Evolutionary conservation across 2,329 filamentous ascomycete species (phyloP).

Genomic region (Sordariomycetes sp.): DNA sequence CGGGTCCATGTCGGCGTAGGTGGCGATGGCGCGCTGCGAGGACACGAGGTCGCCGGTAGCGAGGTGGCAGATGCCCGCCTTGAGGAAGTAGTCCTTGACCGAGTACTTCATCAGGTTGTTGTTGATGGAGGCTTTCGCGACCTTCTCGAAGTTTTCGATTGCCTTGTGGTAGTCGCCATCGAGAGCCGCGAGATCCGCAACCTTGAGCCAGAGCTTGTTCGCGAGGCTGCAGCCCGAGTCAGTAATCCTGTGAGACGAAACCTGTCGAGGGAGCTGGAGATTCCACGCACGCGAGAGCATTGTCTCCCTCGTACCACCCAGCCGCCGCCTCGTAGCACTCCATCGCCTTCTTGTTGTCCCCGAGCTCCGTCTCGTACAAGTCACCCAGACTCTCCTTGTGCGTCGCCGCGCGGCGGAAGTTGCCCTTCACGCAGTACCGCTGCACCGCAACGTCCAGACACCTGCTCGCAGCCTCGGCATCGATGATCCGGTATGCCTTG

Average conservation of each 20-base stretch:
- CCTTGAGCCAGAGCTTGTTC: constrained; percentile 90
- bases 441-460: constrained; percentile 71
- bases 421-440: constrained; percentile 81
- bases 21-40: constrained; percentile 67
- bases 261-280: background rate
- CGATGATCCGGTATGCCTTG: constrained; percentile 84
- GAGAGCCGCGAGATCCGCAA: constrained; percentile 75
- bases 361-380: constrained; percentile 71
- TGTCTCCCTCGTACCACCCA: constrained; percentile 81
- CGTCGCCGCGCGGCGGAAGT: constrained; percentile 81
- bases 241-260: background rate
- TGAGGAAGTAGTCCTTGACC: constrained; percentile 92
- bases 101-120: constrained; percentile 92
- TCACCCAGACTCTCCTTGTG: constrained; percentile 86
- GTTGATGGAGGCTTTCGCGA: constrained; percentile 65
- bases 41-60: constrained; percentile 65
- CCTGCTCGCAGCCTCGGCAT: constrained; percentile 71
- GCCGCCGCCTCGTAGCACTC: constrained; percentile 79
- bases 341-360: constrained; percentile 67
- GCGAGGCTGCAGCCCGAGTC: constrained; percentile 48
- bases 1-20: constrained; percentile 70
- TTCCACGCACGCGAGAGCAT: constrained; percentile 62
- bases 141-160: constrained; percentile 73
- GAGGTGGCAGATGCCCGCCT: constrained; percentile 86
- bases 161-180: constrained; percentile 77